Evolutionary conservation across 805 yeast species (phyloP).

Genomic region (Lipomyces chichibuensis): DNA sequence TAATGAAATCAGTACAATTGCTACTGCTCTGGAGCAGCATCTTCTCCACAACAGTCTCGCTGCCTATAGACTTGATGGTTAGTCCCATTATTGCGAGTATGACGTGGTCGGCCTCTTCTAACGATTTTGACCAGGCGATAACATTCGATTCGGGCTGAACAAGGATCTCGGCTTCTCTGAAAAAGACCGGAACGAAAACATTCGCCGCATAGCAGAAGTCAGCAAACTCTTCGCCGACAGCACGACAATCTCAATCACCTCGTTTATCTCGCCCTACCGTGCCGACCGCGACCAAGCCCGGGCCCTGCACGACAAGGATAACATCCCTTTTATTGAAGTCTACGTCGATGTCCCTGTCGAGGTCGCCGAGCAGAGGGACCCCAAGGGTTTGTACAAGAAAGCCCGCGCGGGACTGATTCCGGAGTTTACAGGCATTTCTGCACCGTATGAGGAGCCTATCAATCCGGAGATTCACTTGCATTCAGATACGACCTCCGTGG

Average conservation of each 20-base stretch:
- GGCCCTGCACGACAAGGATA: constrained; percentile 73
- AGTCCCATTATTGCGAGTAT: neutral
- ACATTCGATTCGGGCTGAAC: constrained; percentile 90
- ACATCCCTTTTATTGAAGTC: constrained; percentile 85
- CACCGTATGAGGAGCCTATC: constrained; percentile 94
- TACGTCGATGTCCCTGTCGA: constrained; percentile 90
- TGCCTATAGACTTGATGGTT: constrained; percentile 83
- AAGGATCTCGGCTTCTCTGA: constrained; percentile 93
- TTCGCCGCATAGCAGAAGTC: constrained; percentile 92
- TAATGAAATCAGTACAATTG: constrained; percentile 63
- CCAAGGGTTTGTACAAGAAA: constrained; percentile 94
- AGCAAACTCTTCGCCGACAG: constrained; percentile 92
- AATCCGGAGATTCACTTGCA: constrained; percentile 79
- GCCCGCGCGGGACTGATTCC: constrained; percentile 93
- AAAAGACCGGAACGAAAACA: constrained; percentile 90
- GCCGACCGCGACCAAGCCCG: constrained; percentile 85
- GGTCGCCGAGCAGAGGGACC: constrained; percentile 96
- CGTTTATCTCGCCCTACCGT: constrained; percentile 90
- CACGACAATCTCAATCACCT: constrained; percentile 83
- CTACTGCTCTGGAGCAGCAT: constrained; percentile 88
- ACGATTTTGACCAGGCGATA: constrained; percentile 53
- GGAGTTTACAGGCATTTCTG: constrained; percentile 93
- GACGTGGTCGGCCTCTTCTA: neutral
- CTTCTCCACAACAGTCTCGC: constrained; percentile 68
- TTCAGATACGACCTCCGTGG: constrained; percentile 71